A percentile compares a stretch with the other conserved stretches of the same genome.
Conservation (phyloP, 2,329 filamentous ascomycete genomes). For the Aureobasidium sp. region DNA sequence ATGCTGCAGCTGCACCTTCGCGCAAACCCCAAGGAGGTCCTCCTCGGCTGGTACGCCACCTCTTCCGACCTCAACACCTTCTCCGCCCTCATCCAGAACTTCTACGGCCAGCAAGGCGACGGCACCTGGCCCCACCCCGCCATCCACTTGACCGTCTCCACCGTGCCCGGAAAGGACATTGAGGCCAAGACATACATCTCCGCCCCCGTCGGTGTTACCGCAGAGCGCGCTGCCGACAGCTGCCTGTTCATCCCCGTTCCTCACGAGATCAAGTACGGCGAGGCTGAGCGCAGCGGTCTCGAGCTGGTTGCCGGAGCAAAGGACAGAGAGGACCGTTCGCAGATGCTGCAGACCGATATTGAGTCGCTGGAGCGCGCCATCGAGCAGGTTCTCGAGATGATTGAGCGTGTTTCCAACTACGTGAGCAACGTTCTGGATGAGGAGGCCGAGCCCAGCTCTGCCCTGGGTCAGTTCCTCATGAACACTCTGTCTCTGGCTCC, state of each 20-base stretch:
- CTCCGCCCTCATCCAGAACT: slow-evolving; percentile 97
- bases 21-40: slow-evolving; percentile 84
- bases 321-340: slow-evolving; percentile 66
- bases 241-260: slow-evolving; percentile 97
- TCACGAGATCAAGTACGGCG: slow-evolving; percentile 84
- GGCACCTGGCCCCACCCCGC: slow-evolving; percentile 97
- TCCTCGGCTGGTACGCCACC: slow-evolving; percentile 98
- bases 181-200: slow-evolving; percentile 92
- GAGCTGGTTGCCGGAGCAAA: slow-evolving; percentile 80
- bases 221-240: slow-evolving; percentile 90
- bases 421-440: slow-evolving; percentile 92
- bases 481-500: slow-evolving; percentile 87
- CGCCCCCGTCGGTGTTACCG: slow-evolving; percentile 87
- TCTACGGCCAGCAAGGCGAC: slow-evolving; percentile 94
- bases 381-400: slow-evolving; percentile 79
- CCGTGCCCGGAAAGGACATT: slow-evolving; percentile 79
- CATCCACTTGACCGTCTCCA: slow-evolving; percentile 91
- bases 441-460: slow-evolving; percentile 80
- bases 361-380: slow-evolving; percentile 80
- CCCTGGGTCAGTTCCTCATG: slow-evolving; percentile 89
- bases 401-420: slow-evolving; percentile 87
- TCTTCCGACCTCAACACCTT: slow-evolving; percentile 96
- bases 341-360: slow-evolving; percentile 75
- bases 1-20: slow-evolving; percentile 95
- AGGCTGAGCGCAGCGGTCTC: slow-evolving; percentile 67